Conservation (phyloP, 2,329 filamentous ascomycete genomes). For the Exserohilum turcica region DNA sequence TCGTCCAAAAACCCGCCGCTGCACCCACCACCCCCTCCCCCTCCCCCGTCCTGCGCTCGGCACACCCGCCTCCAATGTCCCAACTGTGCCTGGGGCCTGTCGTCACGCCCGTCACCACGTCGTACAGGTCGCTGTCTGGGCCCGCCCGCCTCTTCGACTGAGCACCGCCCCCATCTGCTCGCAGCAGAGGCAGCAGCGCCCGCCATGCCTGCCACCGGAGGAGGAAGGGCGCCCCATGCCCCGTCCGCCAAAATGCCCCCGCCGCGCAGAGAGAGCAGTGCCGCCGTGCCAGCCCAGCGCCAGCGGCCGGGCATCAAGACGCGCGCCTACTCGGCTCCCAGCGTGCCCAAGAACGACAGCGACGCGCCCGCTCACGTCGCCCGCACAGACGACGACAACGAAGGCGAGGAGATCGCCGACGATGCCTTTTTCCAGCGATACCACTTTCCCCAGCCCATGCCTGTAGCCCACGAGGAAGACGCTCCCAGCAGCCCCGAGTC, state of each 20-base stretch:
- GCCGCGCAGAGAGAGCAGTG: conserved; percentile 24
- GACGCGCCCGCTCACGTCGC: conserved; percentile 24
- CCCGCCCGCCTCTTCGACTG: conserved; percentile 10
- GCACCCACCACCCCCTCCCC: not conserved
- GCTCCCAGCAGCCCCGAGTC: conserved; percentile 34
- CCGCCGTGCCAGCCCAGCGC: conserved; percentile 11
- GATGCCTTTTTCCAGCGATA: conserved; percentile 52
- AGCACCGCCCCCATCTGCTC: conserved; percentile 2
- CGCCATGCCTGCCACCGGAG: conserved; percentile 25
- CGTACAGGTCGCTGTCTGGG: conserved; percentile 22
- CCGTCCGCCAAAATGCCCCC: conserved; percentile 27
- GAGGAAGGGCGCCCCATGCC: conserved; percentile 18
- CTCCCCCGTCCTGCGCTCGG: not conserved
- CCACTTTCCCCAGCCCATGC: conserved; percentile 41
- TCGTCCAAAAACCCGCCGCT: not conserved
- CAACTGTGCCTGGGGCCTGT: conserved; percentile 31
- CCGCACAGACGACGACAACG: conserved; percentile 65
- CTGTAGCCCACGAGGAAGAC: conserved; percentile 14
- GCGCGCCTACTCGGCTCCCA: conserved; percentile 47
- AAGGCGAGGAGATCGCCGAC: conserved; percentile 45
- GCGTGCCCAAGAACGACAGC: conserved; percentile 35
- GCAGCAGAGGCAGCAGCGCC: not conserved
- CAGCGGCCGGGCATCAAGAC: conserved; percentile 42
- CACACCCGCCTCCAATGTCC: conserved; percentile 17
- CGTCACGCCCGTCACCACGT: conserved; percentile 27